Base-by-base conservation (phyloP, 305 asterid genomes). In the Salvia sclarea region DNA sequence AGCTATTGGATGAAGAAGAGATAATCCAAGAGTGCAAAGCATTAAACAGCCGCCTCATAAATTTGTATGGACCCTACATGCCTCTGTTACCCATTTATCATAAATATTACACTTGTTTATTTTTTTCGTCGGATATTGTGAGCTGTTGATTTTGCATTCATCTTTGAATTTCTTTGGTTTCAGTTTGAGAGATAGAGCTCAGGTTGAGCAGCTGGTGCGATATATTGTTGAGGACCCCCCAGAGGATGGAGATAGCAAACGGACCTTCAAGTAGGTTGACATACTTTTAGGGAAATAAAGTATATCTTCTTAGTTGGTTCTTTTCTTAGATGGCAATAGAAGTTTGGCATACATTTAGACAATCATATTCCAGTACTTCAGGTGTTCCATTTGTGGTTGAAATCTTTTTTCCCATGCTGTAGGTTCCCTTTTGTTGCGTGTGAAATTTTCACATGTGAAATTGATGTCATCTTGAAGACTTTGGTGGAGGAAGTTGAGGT, bases 1-100 rank as follows among this genome's bases (percentile, higher is more conserved):
- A 91, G 86, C 99, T 91, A 63, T 78, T 94, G 85, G 98, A 94
- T 75, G 98, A 91, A 82, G 98, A 94, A 66, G 98, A 94, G 81
- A 91, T 91, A 76, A 91, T 91, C 77, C 97, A 94, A 89, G 98
- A 94, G 74, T 94, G 99, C 93, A 94, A 91, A 88, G 91, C 96
- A 53, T 75, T 91, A 69, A 94, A 94, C 85, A 83, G 90, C 40
- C 97, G 97, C 73, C 98, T 94, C 69, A 89, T 94, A 68, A 94
- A 94, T 80, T 94, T 91, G 98, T 93, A 91, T 61, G 72, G 33
- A 50, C 33, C 57, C 47, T 68, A 8, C 67, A 11, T 52, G 63
- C 49, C 25, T 69, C 16, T 61, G 21, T 71, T 75, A 14, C 20
- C 10, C 11, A 9, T 53, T 53, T 22, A 8, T 63, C 62, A 24